Base-by-base conservation (phyloP, 2,329 filamentous ascomycete species). In the Fusarium sarcochroum region DNA sequence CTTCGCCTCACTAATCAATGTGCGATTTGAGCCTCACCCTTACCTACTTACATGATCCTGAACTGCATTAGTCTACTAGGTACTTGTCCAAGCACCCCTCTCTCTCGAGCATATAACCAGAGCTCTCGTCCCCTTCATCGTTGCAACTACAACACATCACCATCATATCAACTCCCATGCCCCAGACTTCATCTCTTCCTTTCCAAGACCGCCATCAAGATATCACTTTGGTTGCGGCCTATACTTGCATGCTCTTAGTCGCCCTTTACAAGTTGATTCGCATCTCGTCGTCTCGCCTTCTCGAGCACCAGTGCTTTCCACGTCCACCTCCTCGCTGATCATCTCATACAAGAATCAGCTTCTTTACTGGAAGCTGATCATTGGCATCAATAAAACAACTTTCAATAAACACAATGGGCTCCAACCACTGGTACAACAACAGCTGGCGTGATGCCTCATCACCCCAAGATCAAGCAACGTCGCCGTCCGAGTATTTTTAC, bases 21-120 rank as follows among this genome's bases (percentile, higher is more conserved):
- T 74, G 72, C 72, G 52, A 58, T 72, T 74, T 69, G 70, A 74
- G 72, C 72, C 72, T 74, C 72, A 67, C 60, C 55, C 65, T 71
- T 55, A 41, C 45, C 46, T 55, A 41, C 45, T 42, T 55, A 56
- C 45, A 58, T 48, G 50, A 49, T 49, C 63, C 58, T 50, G 41
- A 37, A 49, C 20, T 55, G 58, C 49, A 67, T 49, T 63, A 45
- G 53, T 40, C 34, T 47, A 44, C n/a, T n/a, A n/a, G n/a, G n/a
- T n/a, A n/a, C 44, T 46, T 40, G 41, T 14, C 7, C 21, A 42
- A 51, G 20, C 53, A 49, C 52, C 63, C 47, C 42, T 45, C 53
- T 45, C 38, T 25, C n/a, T 25, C 47, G 44, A 42, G 49, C 66
- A 69, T 69, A 69, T 69, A 69, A 70, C 45, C 37, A 52, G 40